Percentiles rank a stretch among this genome's conserved stretches.
phyloP scores from a whole-genome alignment of 2,329 filamentous ascomycete species.

The Neopestalotiopsis sp. region DNA sequence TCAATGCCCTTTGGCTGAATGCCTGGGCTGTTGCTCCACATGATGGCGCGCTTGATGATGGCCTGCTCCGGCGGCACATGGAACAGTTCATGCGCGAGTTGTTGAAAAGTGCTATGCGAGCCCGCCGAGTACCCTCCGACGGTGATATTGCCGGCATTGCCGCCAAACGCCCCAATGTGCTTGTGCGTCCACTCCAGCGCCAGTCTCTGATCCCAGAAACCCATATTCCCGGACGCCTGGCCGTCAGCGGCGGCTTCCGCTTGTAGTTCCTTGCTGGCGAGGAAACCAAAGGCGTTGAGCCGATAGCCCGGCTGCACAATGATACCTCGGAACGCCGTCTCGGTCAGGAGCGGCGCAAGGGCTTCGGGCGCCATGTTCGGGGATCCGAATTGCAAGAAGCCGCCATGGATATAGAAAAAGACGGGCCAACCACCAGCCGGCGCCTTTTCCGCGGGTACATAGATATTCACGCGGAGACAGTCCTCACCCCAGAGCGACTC shows the following conservation, averaged over 20 bases:
- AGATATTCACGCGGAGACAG: slow-evolving; percentile 61
- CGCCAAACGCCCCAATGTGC: slow-evolving; percentile 45
- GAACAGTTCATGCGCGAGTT: slow-evolving; percentile 58
- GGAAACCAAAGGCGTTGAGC: slow-evolving; percentile 60
- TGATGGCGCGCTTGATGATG: slow-evolving; percentile 55
- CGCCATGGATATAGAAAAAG: slow-evolving; percentile 61
- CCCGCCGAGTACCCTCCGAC: slow-evolving; percentile 61
- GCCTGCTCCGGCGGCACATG: slow-evolving; percentile 48
- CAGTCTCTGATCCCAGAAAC: slow-evolving; percentile 62
- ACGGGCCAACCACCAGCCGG: slow-evolving; percentile 59
- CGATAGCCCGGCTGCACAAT: slow-evolving; percentile 62
- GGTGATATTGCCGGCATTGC: slow-evolving; percentile 48
- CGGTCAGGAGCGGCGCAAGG: slow-evolving; percentile 48
- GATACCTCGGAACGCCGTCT: slow-evolving; percentile 53
- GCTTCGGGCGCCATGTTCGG: slow-evolving; percentile 48
- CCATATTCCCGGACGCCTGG: slow-evolving; percentile 45
- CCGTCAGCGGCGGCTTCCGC: slow-evolving; percentile 40
- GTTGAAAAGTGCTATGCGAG: slow-evolving; percentile 60
- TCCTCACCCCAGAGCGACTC: slow-evolving; percentile 50
- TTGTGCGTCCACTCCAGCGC: slow-evolving; percentile 61
- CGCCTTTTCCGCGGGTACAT: slow-evolving; percentile 52
- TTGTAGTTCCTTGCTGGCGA: slow-evolving; percentile 51
- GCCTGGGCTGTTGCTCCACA: slow-evolving; percentile 36
- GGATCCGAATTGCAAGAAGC: slow-evolving; percentile 61
- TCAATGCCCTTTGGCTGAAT: slow-evolving; percentile 20